Evolutionary conservation across 371 early-diverging fungal species (phyloP).

Genomic region (Smittium mucronatum): DNA sequence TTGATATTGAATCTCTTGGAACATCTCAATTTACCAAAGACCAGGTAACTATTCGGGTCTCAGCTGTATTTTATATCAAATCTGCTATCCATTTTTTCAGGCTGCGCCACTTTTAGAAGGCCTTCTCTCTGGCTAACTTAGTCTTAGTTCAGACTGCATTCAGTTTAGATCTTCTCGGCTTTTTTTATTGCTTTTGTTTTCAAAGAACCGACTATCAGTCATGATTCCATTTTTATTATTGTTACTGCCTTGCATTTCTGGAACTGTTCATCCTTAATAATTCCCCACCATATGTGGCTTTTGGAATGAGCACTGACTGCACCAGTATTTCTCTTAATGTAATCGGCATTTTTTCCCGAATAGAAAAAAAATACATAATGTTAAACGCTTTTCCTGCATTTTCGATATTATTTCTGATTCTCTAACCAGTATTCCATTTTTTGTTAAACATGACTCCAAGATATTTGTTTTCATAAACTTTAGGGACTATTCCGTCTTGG

Average conservation of each 20-base stretch:
- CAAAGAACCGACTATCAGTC: not conserved
- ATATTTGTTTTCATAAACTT: not conserved
- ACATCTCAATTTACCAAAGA: not conserved
- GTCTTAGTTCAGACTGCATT: not conserved
- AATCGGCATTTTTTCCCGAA: not conserved
- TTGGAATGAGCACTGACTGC: not conserved
- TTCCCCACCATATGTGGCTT: conserved; percentile 1
- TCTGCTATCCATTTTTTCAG: not conserved
- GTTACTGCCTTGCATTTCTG: not conserved
- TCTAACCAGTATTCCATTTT: not conserved
- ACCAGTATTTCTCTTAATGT: conserved; percentile 6
- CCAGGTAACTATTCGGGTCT: not conserved
- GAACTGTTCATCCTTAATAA: not conserved
- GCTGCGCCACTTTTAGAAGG: not conserved
- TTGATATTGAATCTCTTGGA: not conserved
- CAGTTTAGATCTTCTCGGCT: not conserved
- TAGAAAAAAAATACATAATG: not conserved
- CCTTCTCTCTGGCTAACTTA: not conserved
- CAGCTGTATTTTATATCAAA: not conserved
- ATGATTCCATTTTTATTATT: not conserved
- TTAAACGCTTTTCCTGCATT: not conserved
- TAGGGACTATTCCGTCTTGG: not conserved
- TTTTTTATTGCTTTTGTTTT: not conserved
- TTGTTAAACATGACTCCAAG: conserved; percentile 1
- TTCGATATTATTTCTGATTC: not conserved